phyloP scores from a whole-genome alignment of 495 filamentous ascomycete genomes.

The Chaetomidium leptoderma region DNA sequence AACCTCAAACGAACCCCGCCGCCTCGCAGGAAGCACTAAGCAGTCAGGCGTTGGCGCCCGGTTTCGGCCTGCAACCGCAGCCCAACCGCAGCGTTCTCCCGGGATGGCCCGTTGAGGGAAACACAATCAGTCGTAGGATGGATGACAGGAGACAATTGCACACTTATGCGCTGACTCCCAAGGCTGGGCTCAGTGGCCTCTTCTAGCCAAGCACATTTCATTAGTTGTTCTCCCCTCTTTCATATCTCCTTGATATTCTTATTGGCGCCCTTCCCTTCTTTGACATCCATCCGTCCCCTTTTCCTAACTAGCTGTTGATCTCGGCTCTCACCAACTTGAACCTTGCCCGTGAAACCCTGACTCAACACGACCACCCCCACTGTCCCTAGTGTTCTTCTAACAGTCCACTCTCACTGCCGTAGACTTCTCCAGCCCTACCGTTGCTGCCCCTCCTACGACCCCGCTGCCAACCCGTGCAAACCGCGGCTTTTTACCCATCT shows the following conservation, averaged over 20 bases:
- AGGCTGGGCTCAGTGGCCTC: not conserved
- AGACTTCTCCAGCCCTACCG: conserved; percentile 16
- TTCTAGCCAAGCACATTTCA: not conserved
- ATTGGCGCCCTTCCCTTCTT: not conserved
- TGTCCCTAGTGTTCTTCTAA: conserved; percentile 16
- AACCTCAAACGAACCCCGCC: not conserved
- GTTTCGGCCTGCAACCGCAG: conserved; percentile 20
- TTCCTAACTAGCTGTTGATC: too few species aligned
- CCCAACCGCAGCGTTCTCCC: conserved; percentile 6
- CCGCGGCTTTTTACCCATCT: conserved; percentile 1
- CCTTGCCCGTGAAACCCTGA: not conserved
- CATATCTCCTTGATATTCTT: not conserved
- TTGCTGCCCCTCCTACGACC: conserved; percentile 24
- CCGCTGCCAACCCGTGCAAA: conserved; percentile 11
- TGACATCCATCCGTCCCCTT: not conserved
- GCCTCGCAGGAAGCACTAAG: not conserved
- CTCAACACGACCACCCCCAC: conserved; percentile 6
- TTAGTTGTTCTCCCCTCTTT: not conserved
- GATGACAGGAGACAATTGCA: conserved; percentile 19
- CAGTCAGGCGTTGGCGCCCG: conserved; percentile 1
- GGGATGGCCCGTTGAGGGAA: conserved; percentile 13
- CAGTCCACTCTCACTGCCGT: conserved; percentile 11
- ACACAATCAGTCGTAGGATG: not conserved
- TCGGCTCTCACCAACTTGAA: too few species aligned
- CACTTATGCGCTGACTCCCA: conserved; percentile 17